Evolutionary conservation across 2,329 filamentous ascomycete species (phyloP).

Genomic region (Exophiala sp.): DNA sequence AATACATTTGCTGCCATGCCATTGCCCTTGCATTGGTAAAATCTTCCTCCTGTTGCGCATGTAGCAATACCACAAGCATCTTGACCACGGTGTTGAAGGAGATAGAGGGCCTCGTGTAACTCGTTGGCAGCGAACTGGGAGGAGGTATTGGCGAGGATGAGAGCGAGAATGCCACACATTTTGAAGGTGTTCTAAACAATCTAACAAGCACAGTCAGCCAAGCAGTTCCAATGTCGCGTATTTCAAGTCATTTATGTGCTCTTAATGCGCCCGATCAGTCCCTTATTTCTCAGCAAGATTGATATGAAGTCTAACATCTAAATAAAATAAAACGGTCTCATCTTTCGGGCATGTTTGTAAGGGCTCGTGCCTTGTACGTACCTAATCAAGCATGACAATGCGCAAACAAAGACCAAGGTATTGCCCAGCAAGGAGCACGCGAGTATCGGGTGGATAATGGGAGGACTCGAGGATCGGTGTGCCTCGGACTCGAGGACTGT

Average conservation of each 20-base stretch:
- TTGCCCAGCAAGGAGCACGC: not conserved
- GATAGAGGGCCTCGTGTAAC: constrained; percentile 68
- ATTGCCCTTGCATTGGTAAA: constrained; percentile 87
- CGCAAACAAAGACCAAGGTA: not conserved
- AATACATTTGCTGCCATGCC: constrained; percentile 86
- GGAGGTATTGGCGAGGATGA: constrained; percentile 57
- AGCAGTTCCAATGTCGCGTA: not conserved
- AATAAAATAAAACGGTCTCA: constrained; percentile 40
- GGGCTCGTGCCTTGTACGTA: constrained; percentile 11
- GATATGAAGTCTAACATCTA: constrained; percentile 51
- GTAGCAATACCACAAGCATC: constrained; percentile 84
- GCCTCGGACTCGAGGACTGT: not conserved
- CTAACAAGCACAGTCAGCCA: constrained; percentile 6
- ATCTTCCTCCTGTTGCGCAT: constrained; percentile 69
- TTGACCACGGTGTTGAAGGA: constrained; percentile 73
- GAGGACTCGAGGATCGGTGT: not conserved
- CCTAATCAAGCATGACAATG: not conserved
- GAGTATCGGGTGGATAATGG: not conserved
- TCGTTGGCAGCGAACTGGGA: constrained; percentile 57
- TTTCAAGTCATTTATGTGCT: not conserved
- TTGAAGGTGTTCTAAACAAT: constrained; percentile 29
- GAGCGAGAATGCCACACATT: constrained; percentile 62
- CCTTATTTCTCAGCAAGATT: constrained; percentile 27
- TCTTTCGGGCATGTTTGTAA: constrained; percentile 28
- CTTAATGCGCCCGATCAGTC: constrained; percentile 16